These are phyloP conservation scores for Forsythia viridissima DNA, from an alignment of 257 asterid genomes.

Conservation along the genomic window DNA sequence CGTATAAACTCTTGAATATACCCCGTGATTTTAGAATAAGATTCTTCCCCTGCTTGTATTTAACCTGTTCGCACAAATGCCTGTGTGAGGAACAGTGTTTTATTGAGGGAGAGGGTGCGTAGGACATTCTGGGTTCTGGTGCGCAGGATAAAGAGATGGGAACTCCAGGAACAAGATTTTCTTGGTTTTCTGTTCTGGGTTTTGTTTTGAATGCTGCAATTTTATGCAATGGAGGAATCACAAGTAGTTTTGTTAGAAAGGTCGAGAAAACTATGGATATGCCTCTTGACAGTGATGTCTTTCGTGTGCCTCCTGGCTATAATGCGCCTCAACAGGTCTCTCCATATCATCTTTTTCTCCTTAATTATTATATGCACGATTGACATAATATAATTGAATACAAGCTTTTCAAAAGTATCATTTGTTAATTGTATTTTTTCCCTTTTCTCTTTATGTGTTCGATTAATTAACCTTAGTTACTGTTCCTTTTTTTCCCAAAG, in stretches of 20 bases:
- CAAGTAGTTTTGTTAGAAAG: slow-evolving; percentile 67
- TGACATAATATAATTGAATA: background rate
- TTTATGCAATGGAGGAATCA: slow-evolving; percentile 61
- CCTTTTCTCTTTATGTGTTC: background rate
- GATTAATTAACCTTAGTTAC: background rate
- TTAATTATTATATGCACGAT: background rate
- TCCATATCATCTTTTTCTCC: background rate
- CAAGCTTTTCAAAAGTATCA: background rate
- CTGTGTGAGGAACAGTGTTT: background rate
- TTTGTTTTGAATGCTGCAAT: slow-evolving; percentile 43
- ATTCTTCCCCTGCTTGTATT: background rate
- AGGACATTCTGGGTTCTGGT: slow-evolving; percentile 6
- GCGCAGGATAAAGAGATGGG: slow-evolving; percentile 30
- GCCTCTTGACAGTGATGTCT: slow-evolving; percentile 85
- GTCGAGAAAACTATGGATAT: slow-evolving; percentile 57
- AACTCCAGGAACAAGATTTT: slow-evolving; percentile 7
- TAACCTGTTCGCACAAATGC: background rate
- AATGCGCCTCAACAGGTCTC: slow-evolving; percentile 94
- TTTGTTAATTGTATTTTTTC: background rate
- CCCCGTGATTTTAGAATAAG: slow-evolving; percentile 32
- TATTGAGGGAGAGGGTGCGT: slow-evolving; percentile 19
- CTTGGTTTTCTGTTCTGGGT: slow-evolving; percentile 26
- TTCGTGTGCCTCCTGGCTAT: slow-evolving; percentile 72
- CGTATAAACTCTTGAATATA: slow-evolving; percentile 35
- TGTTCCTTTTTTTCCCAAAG: background rate